These are phyloP conservation scores for Cladosporium sp. DNA, from an alignment of 2,329 filamentous ascomycete species.

Conservation along the genomic window DNA sequence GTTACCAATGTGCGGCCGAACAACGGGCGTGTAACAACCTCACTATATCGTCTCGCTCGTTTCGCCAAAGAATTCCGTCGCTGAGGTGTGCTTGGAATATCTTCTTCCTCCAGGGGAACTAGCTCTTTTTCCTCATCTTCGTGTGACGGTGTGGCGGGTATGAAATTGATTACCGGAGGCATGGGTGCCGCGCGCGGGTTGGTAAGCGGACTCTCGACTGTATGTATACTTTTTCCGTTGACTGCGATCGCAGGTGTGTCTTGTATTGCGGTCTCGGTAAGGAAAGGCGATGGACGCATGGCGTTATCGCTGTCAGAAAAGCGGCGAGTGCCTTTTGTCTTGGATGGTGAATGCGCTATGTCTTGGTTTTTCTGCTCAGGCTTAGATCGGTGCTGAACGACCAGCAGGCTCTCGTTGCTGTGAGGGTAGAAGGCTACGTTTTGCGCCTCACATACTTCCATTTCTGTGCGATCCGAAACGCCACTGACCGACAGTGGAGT, in stretches of 20 bases:
- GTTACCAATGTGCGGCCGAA: slow-evolving; percentile 33
- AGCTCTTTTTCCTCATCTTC: slow-evolving; percentile 39
- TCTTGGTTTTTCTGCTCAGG: slow-evolving; percentile 18
- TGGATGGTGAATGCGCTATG: not conserved
- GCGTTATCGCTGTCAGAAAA: not conserved
- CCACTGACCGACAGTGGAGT: slow-evolving; percentile 18
- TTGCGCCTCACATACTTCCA: slow-evolving; percentile 63
- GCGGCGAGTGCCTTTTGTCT: not conserved
- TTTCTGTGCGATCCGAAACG: slow-evolving; percentile 34
- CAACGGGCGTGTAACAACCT: slow-evolving; percentile 47
- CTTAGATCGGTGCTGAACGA: slow-evolving; percentile 56
- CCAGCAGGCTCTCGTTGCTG: slow-evolving; percentile 63
- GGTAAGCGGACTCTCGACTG: slow-evolving; percentile 59
- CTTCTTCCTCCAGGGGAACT: slow-evolving; percentile 1
- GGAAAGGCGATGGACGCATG: not conserved
- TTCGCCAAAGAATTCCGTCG: slow-evolving; percentile 46
- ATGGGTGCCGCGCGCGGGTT: slow-evolving; percentile 61
- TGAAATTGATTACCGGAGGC: slow-evolving; percentile 58
- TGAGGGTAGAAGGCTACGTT: slow-evolving; percentile 64
- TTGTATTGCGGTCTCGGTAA: not conserved
- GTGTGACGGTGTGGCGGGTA: slow-evolving; percentile 54
- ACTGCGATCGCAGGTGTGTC: slow-evolving; percentile 8
- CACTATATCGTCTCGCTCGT: slow-evolving; percentile 49
- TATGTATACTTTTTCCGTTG: slow-evolving; percentile 22
- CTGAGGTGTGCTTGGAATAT: slow-evolving; percentile 29